Base-by-base conservation (phyloP, 768 basidiomycete species). In the Neoboletus subvelutipes region DNA sequence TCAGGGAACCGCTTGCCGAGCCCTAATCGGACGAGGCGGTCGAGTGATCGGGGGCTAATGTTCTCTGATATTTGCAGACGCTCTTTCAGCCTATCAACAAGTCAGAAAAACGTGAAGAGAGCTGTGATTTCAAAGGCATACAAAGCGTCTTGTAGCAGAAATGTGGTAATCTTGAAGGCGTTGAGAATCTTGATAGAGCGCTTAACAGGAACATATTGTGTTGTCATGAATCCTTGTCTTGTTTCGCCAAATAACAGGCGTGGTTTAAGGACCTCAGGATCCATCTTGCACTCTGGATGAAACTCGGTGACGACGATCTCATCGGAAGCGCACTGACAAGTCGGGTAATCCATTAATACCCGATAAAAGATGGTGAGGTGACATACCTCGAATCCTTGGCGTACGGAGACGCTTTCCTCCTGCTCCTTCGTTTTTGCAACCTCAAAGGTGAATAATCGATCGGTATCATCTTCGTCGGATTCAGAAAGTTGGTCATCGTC, bases 401-500 rank as follows among this genome's bases (percentile, higher is more conserved):
- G 71, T 15, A 69, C 62, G 0, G 70, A 65, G 8, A 82, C 80
- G 18, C 72, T 68, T 64, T 85, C 84, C 48, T 82, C 81, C 60
- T 84, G 82, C 54, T 86, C 82, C 34, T 76, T 76, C 12, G 78
- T 83, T 65, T 86, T 82, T 1, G 75, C 70, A 3, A 85, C 83
- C 47, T 82, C 78, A 49, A 83, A 86, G 0, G 76, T 76, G 66
- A 80, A 85, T 29, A 86, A 60, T 7, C 84, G 74, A 57, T 82
- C 80, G 13, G 67, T 70, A n/a, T 76, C 75, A 29, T 78, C 78
- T 24, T 71, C 56, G 8, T 76, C 75, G 9, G 70, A 65, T 5
- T 66, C 61, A 17, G 58, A 56, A 29, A 67, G 52, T 2, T 62
- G 57, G 10, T 73, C 59, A 2, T 73, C 67, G 17, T 68, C 45